These are phyloP conservation scores for Tillandsia leiboldiana DNA, from an alignment of 176 grass and related monocot genomes.

Conservation along the genomic window DNA sequence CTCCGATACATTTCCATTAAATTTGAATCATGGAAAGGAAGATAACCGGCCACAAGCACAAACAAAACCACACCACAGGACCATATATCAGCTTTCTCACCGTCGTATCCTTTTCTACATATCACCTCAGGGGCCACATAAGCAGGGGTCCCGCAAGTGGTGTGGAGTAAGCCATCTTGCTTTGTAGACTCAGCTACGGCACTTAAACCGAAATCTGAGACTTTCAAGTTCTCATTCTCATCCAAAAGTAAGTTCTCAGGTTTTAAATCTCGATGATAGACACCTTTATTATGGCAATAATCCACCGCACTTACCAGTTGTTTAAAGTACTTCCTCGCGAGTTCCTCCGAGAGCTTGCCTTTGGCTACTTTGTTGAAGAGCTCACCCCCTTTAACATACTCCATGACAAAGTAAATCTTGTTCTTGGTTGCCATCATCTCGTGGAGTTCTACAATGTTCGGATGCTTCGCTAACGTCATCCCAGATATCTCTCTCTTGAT, in stretches of 20 bases:
- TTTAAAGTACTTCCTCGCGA: slow-evolving; percentile 53
- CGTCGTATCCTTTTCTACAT: slow-evolving; percentile 54
- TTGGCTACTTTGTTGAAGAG: slow-evolving; percentile 62
- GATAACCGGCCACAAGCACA: slow-evolving; percentile 56
- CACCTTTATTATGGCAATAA: slow-evolving; percentile 59
- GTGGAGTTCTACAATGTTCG: slow-evolving; percentile 53
- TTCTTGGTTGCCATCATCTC: slow-evolving; percentile 67
- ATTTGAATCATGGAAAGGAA: slow-evolving; percentile 67
- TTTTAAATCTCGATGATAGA: slow-evolving; percentile 78
- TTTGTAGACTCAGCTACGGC: slow-evolving; percentile 46
- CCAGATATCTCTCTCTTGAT: slow-evolving; percentile 70
- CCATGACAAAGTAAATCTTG: slow-evolving; percentile 78
- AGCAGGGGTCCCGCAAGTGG: slow-evolving; percentile 68
- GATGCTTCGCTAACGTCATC: slow-evolving; percentile 52
- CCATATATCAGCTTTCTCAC: slow-evolving; percentile 78
- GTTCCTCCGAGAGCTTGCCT: slow-evolving; percentile 42
- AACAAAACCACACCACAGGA: slow-evolving; percentile 82
- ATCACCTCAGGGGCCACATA: slow-evolving; percentile 94
- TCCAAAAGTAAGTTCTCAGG: slow-evolving; percentile 69
- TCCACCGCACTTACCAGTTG: slow-evolving; percentile 69
- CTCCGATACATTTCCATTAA: slow-evolving; percentile 73
- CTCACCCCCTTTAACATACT: slow-evolving; percentile 78
- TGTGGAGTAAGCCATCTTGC: slow-evolving; percentile 67
- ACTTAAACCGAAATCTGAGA: slow-evolving; percentile 68
- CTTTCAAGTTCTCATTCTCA: slow-evolving; percentile 64